Evolutionary conservation across 352 stramenopile genomes (phyloP), one percentile per base, ranked within the genome.

Genomic region (Phytophthora ohioensis): DNA sequence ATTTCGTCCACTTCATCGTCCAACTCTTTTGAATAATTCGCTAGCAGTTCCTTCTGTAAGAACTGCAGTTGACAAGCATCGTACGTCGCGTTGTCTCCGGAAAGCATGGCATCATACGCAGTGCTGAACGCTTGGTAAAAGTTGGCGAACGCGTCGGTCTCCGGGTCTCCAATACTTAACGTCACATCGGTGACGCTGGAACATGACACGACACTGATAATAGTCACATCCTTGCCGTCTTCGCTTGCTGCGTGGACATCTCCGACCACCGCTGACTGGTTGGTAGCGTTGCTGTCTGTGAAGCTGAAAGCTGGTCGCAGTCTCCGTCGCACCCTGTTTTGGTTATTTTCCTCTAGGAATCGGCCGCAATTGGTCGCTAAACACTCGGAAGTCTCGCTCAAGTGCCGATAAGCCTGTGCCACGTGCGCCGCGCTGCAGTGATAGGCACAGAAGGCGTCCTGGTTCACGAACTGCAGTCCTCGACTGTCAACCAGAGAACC

Each of bases 61-160:
- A 91, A 90, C 69, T 90, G 82, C 56, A 92, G 69, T 56, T 89
- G 80, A 60, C 84, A 92, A 13, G 82, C 84, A 66, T 89, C 84
- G 43, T 76, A 80, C 34, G 79, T 82, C 0, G 82, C 80, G 54
- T 92, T 79, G 2, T 62, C 66, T 7, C 80, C 83, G 4, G 69
- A 64, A 43, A 92, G 54, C 79, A 92, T 88, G 12, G 80, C 80
- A 57, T 92, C 82, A 42, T 91, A 92, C 3, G 84, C 84, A 12
- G 62, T 64, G 47, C 79, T 80, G 64, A 92, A 91, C 17, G 80
- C 77, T 4, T 76, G 58, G 52, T 89, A 84, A 64, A 92, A 92
- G 46, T 71, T 69, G 1, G 70, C 65, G 51, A 92, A 92, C 39
- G 71, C 80, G 61, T 82, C 80, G 9, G 32, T 65, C 46, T 76